Conservation (phyloP, 208 protist species). For the Trypanosoma cruzi region DNA sequence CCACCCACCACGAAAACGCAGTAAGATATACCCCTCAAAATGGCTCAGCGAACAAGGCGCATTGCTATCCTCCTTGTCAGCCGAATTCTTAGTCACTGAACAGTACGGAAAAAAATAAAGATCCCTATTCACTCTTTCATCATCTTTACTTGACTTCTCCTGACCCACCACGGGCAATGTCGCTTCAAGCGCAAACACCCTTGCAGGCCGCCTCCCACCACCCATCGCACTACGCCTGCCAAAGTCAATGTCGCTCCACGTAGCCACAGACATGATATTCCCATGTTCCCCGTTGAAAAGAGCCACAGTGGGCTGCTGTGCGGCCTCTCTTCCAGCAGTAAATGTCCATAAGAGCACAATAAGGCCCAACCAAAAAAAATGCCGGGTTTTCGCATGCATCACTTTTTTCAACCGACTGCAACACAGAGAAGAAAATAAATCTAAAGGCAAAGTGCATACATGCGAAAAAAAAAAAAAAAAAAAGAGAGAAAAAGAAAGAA, state of each 20-base stretch:
- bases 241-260: conserved; percentile 32
- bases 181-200: conserved; percentile 25
- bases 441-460: neutral
- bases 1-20: conserved; percentile 33
- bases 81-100: no score
- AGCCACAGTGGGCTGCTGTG: conserved; percentile 16
- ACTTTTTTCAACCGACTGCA: neutral
- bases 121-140: conserved; percentile 6
- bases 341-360: neutral
- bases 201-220: conserved; percentile 15
- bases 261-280: conserved; percentile 11
- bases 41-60: conserved; percentile 21
- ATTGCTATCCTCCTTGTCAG: no score
- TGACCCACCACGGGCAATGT: conserved; percentile 2
- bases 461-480: no score
- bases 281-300: conserved; percentile 16
- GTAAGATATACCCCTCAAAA: conserved; percentile 19
- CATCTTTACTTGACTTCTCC: neutral
- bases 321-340: neutral
- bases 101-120: conserved; percentile 28
- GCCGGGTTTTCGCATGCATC: neutral
- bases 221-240: conserved; percentile 16
- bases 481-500: conserved; percentile 7
- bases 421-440: neutral
- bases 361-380: neutral